A percentile compares a stretch with the other conserved stretches of the same genome.
phyloP scores from a whole-genome alignment of 495 filamentous ascomycete genomes.

The Aspergillus cavernicola region DNA sequence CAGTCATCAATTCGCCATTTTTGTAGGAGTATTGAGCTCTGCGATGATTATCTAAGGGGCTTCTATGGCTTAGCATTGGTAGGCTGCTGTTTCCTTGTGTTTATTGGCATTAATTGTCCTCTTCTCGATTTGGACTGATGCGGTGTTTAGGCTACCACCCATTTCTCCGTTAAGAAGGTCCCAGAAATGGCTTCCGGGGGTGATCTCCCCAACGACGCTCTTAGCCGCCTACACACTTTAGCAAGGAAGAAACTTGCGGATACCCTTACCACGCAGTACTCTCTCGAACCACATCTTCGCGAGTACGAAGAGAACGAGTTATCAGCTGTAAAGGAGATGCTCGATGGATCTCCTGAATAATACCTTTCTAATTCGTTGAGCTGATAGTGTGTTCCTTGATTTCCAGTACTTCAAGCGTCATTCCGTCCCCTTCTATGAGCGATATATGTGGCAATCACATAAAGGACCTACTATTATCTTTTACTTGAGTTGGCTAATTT shows the following conservation, averaged over 20 bases:
- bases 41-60: conserved; percentile 85
- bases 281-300: conserved; percentile 53
- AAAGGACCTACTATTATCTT: too few relatives aligned
- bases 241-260: conserved; percentile 72
- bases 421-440: too few relatives aligned
- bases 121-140: background rate
- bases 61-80: conserved; percentile 88
- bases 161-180: conserved; percentile 5
- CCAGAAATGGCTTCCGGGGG: conserved; percentile 1
- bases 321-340: conserved; percentile 68
- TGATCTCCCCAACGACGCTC: conserved; percentile 41
- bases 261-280: conserved; percentile 60
- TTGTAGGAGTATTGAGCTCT: conserved; percentile 86
- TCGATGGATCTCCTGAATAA: conserved; percentile 26
- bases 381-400: background rate
- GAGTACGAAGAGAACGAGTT: conserved; percentile 73
- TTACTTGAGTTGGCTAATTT: background rate
- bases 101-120: background rate
- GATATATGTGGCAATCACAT: too few relatives aligned
- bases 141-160: conserved; percentile 10
- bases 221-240: conserved; percentile 65
- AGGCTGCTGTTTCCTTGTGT: conserved; percentile 20
- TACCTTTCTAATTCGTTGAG: background rate
- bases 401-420: background rate
- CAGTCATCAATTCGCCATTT: conserved; percentile 76